Base-by-base conservation (phyloP, 176 grass and related monocot genomes). In the Carex scoparia region DNA sequence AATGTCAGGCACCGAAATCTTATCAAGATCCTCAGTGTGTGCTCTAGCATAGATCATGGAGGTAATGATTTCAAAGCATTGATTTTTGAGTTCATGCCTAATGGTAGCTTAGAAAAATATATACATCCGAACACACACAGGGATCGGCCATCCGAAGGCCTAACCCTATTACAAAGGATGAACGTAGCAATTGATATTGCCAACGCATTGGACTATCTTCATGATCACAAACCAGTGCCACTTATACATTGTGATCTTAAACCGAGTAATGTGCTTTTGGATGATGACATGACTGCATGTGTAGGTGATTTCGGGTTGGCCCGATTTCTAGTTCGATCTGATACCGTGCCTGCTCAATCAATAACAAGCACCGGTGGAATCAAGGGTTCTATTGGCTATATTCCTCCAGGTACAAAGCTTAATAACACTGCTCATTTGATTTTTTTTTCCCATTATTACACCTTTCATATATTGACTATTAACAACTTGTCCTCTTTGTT, bases 1-100 rank as follows among this genome's bases (percentile, higher is more conserved):
- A 92, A 78, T 33, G 81, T 88, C 49, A 84, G 88, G 16, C 90
- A 94, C 30, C 80, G 86, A 16, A 94, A 94, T 82, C 90, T 94
- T 42, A 56, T 92, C 27, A 87, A 87, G 32, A 70, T 89, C 37
- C 9, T 91, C 14, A 94, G 84, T 65, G 65, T 82, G 6, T 94
- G 92, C 59, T 94, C 89, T 9, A 86, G 77, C 79, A 69, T 91
- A 23, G 89, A 94, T 60, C 79, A 65, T 55, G 18, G 1, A 84
- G 85, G 87, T 64, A 82, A 88, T 9, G 87, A 85, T 44, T 91
- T 94, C 49, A 94, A 84, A 56, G 92, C 87, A 49, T 63, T 94
- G 31, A 57, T 94, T 8, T 94, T 87, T 42, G 57, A 73, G 78
- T 86, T 89, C 1, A 84, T 94, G 66, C 83, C 89, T 5, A 91